These are phyloP conservation scores for Cystobasidium sp. DNA, from an alignment of 1,284 basidiomycete genomes.

Conservation along the genomic window DNA sequence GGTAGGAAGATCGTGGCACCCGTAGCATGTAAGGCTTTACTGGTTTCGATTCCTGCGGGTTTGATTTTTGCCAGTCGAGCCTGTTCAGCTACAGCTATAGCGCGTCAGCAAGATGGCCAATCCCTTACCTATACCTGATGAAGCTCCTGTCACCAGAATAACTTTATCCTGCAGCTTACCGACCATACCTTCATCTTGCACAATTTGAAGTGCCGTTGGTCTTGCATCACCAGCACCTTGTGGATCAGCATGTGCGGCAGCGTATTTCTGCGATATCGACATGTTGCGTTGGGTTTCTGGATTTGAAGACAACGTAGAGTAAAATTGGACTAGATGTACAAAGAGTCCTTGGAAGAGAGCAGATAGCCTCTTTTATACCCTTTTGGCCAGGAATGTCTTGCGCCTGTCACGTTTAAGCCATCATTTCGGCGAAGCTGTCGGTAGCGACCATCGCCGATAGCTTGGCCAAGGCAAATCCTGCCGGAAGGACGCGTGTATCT, in stretches of 20 bases:
- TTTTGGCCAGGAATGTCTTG: no score
- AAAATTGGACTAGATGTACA: no score
- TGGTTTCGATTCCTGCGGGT: slow-evolving; percentile 30
- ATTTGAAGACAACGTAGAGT: no score
- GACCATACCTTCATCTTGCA: slow-evolving; percentile 26
- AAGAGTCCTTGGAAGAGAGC: no score
- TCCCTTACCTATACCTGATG: slow-evolving; percentile 26
- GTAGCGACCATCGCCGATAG: no score
- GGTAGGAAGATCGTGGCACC: slow-evolving; percentile 31
- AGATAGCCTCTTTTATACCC: no score
- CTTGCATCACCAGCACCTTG: slow-evolving; percentile 23
- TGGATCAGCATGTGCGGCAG: slow-evolving; percentile 5
- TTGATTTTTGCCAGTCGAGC: no score
- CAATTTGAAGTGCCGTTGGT: slow-evolving; percentile 28
- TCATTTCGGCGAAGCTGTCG: no score
- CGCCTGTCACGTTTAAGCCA: no score
- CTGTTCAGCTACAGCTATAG: no score
- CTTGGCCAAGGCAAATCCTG: no score
- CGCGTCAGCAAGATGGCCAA: neutral
- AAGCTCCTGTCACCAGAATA: slow-evolving; percentile 32
- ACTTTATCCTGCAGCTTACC: slow-evolving; percentile 18
- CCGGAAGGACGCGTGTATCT: no score
- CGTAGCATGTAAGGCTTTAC: slow-evolving; percentile 26
- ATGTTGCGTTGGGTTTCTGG: slow-evolving; percentile 60
- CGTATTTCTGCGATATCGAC: slow-evolving; percentile 8